Conservation (phyloP, 2,329 filamentous ascomycete species). For the Cordyceps javanica region DNA sequence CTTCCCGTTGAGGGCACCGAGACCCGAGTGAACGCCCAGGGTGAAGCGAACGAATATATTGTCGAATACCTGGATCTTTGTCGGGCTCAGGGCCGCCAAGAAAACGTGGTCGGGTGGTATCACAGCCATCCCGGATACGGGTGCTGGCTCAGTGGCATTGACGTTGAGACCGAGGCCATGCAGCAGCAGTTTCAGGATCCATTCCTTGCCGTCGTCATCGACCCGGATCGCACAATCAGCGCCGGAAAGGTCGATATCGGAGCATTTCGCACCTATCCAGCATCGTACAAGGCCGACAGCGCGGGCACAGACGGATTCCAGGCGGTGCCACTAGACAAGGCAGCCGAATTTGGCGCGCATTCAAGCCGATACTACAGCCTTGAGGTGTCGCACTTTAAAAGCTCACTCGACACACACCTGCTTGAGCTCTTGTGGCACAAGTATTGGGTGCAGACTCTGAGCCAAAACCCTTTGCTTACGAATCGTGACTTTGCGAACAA, state of each 20-base stretch:
- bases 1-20: constrained; percentile 97
- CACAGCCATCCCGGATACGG: constrained; percentile 97
- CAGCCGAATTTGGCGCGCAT: constrained; percentile 92
- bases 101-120: constrained; percentile 97
- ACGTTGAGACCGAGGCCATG: constrained; percentile 79
- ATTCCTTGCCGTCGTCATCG: constrained; percentile 92
- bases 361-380: constrained; percentile 85
- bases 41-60: constrained; percentile 96
- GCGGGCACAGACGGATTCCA: constrained; percentile 53
- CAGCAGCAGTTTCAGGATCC: constrained; percentile 86
- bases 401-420: constrained; percentile 77
- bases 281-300: constrained; percentile 50
- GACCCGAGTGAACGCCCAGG: constrained; percentile 92
- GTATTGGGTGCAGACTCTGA: constrained; percentile 96
- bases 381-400: constrained; percentile 92
- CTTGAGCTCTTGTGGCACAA: constrained; percentile 95
- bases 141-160: constrained; percentile 95
- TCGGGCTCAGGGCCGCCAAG: constrained; percentile 68
- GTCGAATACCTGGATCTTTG: constrained; percentile 74
- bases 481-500: constrained; percentile 91
- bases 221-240: constrained; percentile 90
- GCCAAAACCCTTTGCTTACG: constrained; percentile 80
- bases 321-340: constrained; percentile 85
- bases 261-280: constrained; percentile 86
- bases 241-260: constrained; percentile 96